Base-by-base conservation (phyloP, 768 basidiomycete genomes). In the Calvatia gigantea region DNA sequence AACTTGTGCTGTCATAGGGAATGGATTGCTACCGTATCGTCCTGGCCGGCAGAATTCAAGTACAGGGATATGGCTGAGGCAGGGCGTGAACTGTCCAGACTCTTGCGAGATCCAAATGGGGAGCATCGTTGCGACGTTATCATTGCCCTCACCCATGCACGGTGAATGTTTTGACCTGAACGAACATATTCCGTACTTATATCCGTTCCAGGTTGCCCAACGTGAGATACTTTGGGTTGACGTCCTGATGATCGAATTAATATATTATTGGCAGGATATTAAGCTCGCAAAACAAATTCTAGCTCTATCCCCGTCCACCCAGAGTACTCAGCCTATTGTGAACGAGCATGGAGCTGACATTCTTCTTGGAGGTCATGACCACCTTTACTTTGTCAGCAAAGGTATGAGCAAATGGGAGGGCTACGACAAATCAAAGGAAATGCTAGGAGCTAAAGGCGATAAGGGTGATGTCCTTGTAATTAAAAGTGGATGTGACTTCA, bases 401-500 rank as follows among this genome's bases (percentile, higher is more conserved):
- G 91, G 88, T 8, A 79, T 83, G 14, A 76, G 73, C 37, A 66
- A 72, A 4, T 92, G 89, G 89, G 81, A 87, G 25, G 79, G 76
- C 51, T 86, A 84, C 57, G 81, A 91, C 59, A 64, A 75, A 17
- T 70, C 67, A 2, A 61, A 76, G 41, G 66, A 73, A 3, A 76
- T 80, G 27, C 76, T 87, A 14, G 92, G 89, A 27, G 83, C 84
- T 5, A 88, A 91, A 62, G 74, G 71, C n/a, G 90, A 91, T 60
- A 64, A 80, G 1, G 89, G 89, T 3, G 84, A 89, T 46, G 74
- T 89, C 28, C 73, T 91, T 17, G 75, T 89, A 17, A 73, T 94
- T 57, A 95, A 95, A 70, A 93, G 90, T 64, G 94, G 94, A 6
- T 89, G 86, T 2, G 92, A 96, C 70, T 96, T 96, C 65, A 81